Percentiles rank a stretch among this genome's conserved stretches.
Conservation (phyloP, 2,329 filamentous ascomycete genomes). For the Xylariaceae sp. region DNA sequence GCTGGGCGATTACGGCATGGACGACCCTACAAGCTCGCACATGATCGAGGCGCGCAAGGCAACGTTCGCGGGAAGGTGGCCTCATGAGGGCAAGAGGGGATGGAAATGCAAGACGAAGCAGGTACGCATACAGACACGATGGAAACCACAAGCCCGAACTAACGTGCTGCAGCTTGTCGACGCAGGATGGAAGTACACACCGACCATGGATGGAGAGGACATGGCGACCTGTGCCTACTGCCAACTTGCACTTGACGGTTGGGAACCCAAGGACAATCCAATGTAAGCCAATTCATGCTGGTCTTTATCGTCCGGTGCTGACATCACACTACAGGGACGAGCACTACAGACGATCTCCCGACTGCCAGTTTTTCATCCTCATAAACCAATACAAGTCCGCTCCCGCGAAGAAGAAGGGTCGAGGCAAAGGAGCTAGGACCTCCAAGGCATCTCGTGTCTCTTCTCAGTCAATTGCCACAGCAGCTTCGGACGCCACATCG, state of each 20-base stretch:
- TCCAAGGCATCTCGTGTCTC: constrained; percentile 67
- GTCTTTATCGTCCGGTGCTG: constrained; percentile 2
- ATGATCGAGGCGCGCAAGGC: constrained; percentile 72
- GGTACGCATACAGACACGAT: constrained; percentile 37
- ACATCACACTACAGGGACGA: constrained; percentile 55
- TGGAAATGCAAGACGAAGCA: constrained; percentile 89
- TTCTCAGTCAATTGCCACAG: constrained; percentile 46
- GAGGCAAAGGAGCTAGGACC: constrained; percentile 44
- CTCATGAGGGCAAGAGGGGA: constrained; percentile 77
- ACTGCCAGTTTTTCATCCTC: constrained; percentile 77
- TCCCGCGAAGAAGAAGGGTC: constrained; percentile 45
- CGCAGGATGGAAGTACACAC: constrained; percentile 91
- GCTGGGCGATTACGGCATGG: constrained; percentile 53
- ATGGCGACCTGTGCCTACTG: constrained; percentile 91
- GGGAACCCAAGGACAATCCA: constrained; percentile 89
- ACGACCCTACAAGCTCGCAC: constrained; percentile 64
- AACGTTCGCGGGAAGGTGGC: constrained; percentile 83
- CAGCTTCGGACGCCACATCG: constrained; percentile 41
- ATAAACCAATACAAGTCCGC: constrained; percentile 45
- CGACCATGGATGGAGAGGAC: constrained; percentile 74
- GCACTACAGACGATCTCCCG: constrained; percentile 69
- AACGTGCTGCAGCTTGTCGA: constrained; percentile 62
- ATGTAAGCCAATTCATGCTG: constrained; percentile 44
- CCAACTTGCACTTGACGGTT: constrained; percentile 80
- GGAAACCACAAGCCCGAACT: background rate